Evolutionary conservation across 495 filamentous ascomycete species (phyloP), one percentile per base, ranked within the genome.

Genomic region (Penicillium cosmopolitanum): DNA sequence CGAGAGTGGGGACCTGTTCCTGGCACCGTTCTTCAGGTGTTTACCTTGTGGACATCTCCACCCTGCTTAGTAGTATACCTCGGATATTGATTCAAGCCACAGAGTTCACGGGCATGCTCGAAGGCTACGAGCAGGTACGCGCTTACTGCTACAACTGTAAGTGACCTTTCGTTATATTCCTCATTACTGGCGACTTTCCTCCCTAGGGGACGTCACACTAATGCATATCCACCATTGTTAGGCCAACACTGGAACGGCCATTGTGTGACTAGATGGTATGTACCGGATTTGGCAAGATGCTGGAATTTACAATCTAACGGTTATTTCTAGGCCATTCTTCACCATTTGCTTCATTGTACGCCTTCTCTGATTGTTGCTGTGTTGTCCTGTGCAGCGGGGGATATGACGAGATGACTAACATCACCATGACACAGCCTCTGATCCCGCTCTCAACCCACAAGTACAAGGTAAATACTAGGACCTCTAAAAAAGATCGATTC

Each of bases 111-210:
- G 78, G 75, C 42, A 76, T 73, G 66, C 73, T 84, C 8, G 70
- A 83, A 60, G 82, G 80, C n/a, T 84, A 83, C 51, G 80, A 84
- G 64, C 66, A 79, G 56, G 79, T 83, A 9, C 75, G 80, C 34
- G 82, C 80, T 36, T 80, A 81, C 66, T 84, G 82, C 60, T 77
- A 82, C 38, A 83, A 84, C 55, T 84, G 80, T 82, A 61, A 56
- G 79, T 69, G 36, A 50, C 8, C 12, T 19, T 23, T 21, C 31
- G 21, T 38, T 57, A 21, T 48, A 16, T 43, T 35, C 11, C 21
- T 43, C 38, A 18, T 25, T 10, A 42, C 54, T 10, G 11, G 53
- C n/a, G 25, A 2, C 13, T 50, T 25, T 31, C 52, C 19, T 7
- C 48, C 33, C 23, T 13, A 15, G 60, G 23, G 46, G 18, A 5